Base-by-base conservation (phyloP, 768 basidiomycete genomes). In the Macrolepiota fuliginosa region DNA sequence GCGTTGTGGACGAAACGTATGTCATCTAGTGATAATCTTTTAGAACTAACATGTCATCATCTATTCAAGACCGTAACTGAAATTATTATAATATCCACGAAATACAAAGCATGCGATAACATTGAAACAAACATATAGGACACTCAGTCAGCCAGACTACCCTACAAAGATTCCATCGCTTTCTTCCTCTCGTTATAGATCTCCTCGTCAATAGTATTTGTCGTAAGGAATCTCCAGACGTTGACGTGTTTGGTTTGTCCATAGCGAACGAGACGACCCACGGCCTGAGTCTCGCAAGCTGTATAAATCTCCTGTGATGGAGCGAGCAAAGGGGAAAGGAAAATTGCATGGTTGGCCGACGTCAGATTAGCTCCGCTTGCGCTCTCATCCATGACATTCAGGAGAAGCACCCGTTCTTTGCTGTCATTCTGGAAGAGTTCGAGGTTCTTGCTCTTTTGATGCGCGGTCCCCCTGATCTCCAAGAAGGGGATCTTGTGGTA, bases 351-450 rank as follows among this genome's bases (percentile, higher is more conserved):
- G 74, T 95, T 98, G 19, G 96, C 96, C 37, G 85, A 87, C 2
- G 95, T 97, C 70, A 98, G 76, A 72, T 98, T 98, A 65, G 91
- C 91, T 47, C 93, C 93, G 62, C 91, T 92, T n/a, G 93, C 92
- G 63, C 92, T 94, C 74, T 96, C 94, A 73, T 96, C 94, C 86
- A 92, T 94, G 64, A 96, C 91, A 67, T 94, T 94, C 63, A 98
- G 77, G 57, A 98, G 79, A 50, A 98, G 79, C 15, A 95, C 94
- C 35, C 88, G 84, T 66, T 91, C 91, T 61, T 82, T 77, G 68
- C 88, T 85, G 47, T 86, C 79, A 58, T 89, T 86, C 73, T 98
- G 96, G 83, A 96, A 98, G 67, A 81, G 83, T 66, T 92, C 89
- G 47, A 98, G 77, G 60, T 86, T 89, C 68, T 91, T 91, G 73